Evolutionary conservation across 2,329 filamentous ascomycete species (phyloP).

Genomic region (Ambrosiella xylebori): DNA sequence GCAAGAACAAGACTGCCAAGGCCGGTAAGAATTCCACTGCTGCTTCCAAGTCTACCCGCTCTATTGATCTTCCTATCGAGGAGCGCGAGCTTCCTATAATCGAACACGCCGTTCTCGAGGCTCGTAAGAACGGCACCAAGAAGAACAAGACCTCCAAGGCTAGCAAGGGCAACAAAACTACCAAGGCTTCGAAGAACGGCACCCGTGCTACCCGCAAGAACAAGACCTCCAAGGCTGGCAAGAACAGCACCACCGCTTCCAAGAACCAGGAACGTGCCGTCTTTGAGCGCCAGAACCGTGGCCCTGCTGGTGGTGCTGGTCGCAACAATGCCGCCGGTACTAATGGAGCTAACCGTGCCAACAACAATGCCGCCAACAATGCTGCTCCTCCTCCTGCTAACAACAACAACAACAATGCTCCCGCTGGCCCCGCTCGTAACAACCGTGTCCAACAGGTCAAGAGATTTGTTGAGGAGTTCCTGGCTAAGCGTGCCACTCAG

Average conservation of each 20-base stretch:
- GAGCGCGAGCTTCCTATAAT: neutral
- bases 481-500: slow-evolving; percentile 4
- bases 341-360: neutral
- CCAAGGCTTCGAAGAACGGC: neutral
- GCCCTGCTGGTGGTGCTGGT: neutral
- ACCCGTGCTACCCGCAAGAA: neutral
- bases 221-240: slow-evolving; percentile 2
- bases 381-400: neutral
- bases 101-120: neutral
- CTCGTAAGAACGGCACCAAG: slow-evolving; percentile 4
- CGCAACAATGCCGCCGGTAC: neutral
- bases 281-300: neutral
- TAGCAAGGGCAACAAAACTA: neutral
- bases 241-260: neutral
- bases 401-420: neutral
- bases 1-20: slow-evolving; percentile 6
- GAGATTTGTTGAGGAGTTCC: slow-evolving; percentile 7
- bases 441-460: slow-evolving; percentile 11
- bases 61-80: neutral
- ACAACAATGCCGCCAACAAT: neutral
- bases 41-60: neutral
- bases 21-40: neutral
- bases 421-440: neutral
- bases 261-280: neutral
- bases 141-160: neutral